Evolutionary conservation across 768 basidiomycete genomes (phyloP).

Genomic region (Phylloporus sp.): DNA sequence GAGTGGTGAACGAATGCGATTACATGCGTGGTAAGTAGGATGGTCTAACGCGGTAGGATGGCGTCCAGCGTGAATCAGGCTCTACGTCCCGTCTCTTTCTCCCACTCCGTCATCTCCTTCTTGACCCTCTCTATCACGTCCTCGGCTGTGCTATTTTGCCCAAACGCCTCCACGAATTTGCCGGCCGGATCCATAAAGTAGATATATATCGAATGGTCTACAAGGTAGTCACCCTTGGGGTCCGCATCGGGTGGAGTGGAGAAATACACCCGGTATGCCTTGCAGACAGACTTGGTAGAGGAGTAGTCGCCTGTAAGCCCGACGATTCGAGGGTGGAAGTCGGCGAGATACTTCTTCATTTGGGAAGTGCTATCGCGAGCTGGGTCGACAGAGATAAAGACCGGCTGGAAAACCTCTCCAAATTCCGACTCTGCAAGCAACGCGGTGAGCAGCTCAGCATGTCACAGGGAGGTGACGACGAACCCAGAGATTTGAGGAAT

Average conservation of each 20-base stretch:
- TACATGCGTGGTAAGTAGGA: constrained; percentile 9
- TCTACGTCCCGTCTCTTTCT: constrained; percentile 31
- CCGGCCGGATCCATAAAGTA: constrained; percentile 97
- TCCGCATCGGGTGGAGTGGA: constrained; percentile 89
- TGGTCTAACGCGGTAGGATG: neutral
- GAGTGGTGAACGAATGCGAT: constrained; percentile 15
- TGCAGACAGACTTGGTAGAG: constrained; percentile 82
- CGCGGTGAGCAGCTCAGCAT: constrained; percentile 7
- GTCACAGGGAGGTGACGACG: constrained; percentile 18
- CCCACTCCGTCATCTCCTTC: constrained; percentile 45
- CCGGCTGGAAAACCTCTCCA: constrained; percentile 72
- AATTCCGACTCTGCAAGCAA: constrained; percentile 53
- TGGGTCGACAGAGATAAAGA: constrained; percentile 97
- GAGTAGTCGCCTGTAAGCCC: constrained; percentile 88
- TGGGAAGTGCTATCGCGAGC: constrained; percentile 72
- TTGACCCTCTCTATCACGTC: constrained; percentile 63
- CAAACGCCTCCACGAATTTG: constrained; percentile 94
- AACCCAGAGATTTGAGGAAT: constrained; percentile 70
- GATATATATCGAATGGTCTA: constrained; percentile 95
- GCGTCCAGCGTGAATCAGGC: constrained; percentile 16
- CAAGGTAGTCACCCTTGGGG: constrained; percentile 89
- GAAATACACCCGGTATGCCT: constrained; percentile 97
- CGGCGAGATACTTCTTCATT: constrained; percentile 61
- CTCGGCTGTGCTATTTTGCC: constrained; percentile 66
- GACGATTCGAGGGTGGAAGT: constrained; percentile 88